phyloP scores from a whole-genome alignment of 2,329 filamentous ascomycete species.

The Fusarium abutilonis region DNA sequence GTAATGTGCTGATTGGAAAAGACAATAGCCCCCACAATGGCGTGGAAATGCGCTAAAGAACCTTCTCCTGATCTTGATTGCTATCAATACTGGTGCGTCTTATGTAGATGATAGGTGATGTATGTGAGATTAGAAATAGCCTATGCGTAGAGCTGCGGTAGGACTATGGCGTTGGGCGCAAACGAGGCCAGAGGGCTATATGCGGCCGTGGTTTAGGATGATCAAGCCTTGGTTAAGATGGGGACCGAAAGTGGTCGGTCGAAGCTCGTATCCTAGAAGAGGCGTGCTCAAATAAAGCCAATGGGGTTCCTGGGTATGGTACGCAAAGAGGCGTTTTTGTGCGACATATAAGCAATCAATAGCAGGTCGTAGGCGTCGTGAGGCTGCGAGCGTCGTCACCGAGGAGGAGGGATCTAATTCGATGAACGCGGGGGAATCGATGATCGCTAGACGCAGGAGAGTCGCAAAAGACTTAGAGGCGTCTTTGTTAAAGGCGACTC shows the following conservation, averaged over 20 bases:
- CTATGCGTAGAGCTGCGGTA: slow-evolving; percentile 31
- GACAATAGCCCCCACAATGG: slow-evolving; percentile 39
- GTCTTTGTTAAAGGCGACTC: slow-evolving; percentile 17
- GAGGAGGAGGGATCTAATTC: slow-evolving; percentile 32
- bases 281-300: slow-evolving; percentile 36
- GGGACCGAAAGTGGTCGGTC: slow-evolving; percentile 42
- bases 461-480: not conserved
- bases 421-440: slow-evolving; percentile 25
- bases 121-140: slow-evolving; percentile 29
- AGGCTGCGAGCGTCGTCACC: slow-evolving; percentile 39
- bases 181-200: slow-evolving; percentile 37
- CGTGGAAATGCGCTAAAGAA: slow-evolving; percentile 31
- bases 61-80: slow-evolving; percentile 27
- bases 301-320: slow-evolving; percentile 39
- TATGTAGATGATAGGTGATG: slow-evolving; percentile 17
- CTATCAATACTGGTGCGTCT: slow-evolving; percentile 24
- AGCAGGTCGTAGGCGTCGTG: slow-evolving; percentile 30
- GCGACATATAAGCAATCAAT: slow-evolving; percentile 41
- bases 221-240: slow-evolving; percentile 37
- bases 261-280: slow-evolving; percentile 48
- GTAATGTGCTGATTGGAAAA: slow-evolving; percentile 30
- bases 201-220: slow-evolving; percentile 41
- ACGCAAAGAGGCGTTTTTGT: slow-evolving; percentile 43
- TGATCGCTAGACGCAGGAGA: slow-evolving; percentile 24
- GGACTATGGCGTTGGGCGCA: slow-evolving; percentile 39